Evolutionary conservation across 768 basidiomycete species (phyloP).

Genomic region (Floccularia luteovirens): DNA sequence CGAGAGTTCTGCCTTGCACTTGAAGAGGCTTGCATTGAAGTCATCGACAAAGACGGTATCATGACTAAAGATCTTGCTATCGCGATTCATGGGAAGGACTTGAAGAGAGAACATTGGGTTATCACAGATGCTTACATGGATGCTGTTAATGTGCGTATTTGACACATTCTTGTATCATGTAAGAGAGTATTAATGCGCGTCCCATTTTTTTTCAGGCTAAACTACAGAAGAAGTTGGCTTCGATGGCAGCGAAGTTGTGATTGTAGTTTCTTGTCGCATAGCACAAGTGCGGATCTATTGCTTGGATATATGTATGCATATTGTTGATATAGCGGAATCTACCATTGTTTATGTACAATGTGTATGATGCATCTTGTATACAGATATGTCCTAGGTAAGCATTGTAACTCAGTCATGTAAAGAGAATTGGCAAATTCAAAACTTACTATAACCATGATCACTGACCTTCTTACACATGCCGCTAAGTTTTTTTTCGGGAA

Average conservation of each 20-base stretch:
- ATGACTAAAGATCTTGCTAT: constrained; percentile 99
- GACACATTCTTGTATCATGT: constrained; percentile 2
- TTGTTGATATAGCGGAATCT: neutral
- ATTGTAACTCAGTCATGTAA: no score
- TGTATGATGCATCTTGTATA: neutral
- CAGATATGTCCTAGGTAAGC: no score
- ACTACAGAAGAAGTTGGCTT: constrained; percentile 34
- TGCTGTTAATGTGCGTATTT: constrained; percentile 67
- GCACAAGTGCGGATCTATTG: neutral
- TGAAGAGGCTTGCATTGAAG: constrained; percentile 84
- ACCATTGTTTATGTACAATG: neutral
- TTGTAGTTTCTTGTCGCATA: neutral
- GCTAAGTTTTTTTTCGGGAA: no score
- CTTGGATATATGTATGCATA: neutral
- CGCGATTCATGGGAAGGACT: constrained; percentile 83
- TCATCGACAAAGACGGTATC: constrained; percentile 81
- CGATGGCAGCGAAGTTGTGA: constrained; percentile 13
- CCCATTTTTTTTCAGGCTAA: constrained; percentile 23
- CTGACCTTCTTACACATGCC: no score
- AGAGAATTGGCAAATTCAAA: no score
- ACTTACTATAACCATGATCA: no score
- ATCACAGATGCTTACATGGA: constrained; percentile 92
- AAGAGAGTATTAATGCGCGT: neutral
- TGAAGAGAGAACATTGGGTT: constrained; percentile 97
- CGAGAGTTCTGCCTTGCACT: constrained; percentile 69